Percentiles rank a stretch among this genome's conserved stretches.
These are phyloP conservation scores for Cladosporium velox DNA, from an alignment of 2,329 filamentous ascomycete genomes.

Conservation along the genomic window DNA sequence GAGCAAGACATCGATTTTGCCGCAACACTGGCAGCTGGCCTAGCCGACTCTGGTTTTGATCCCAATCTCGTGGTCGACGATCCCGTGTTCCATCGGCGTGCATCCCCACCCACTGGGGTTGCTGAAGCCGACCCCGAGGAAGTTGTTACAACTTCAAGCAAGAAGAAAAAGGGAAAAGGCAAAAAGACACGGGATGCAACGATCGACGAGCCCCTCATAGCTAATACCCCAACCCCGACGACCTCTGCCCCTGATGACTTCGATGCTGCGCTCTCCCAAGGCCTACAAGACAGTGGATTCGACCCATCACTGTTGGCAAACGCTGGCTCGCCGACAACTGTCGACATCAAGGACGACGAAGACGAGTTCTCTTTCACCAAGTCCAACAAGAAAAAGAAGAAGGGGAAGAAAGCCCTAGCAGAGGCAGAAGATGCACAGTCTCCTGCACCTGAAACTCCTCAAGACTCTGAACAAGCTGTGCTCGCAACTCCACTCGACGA, in stretches of 20 bases:
- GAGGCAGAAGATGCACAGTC: neutral
- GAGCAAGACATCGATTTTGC: slow-evolving; percentile 49
- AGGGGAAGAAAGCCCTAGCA: slow-evolving; percentile 29
- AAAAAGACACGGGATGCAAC: neutral
- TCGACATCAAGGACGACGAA: slow-evolving; percentile 29
- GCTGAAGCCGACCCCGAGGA: slow-evolving; percentile 40
- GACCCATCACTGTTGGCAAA: slow-evolving; percentile 41
- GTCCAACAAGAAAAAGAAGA: slow-evolving; percentile 50
- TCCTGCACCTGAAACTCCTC: neutral
- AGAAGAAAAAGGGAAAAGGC: slow-evolving; percentile 31
- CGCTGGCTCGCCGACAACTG: slow-evolving; percentile 38
- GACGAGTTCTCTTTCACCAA: slow-evolving; percentile 39
- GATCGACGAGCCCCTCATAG: neutral
- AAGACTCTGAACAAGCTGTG: neutral
- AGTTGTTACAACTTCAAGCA: slow-evolving; percentile 31
- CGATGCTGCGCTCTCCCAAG: slow-evolving; percentile 40
- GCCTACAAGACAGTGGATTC: slow-evolving; percentile 38
- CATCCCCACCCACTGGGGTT: slow-evolving; percentile 35
- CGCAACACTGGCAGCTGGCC: slow-evolving; percentile 49
- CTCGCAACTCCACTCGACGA: neutral
- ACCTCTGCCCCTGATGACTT: slow-evolving; percentile 33
- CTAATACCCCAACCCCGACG: slow-evolving; percentile 6
- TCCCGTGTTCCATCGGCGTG: slow-evolving; percentile 38
- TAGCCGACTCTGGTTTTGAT: slow-evolving; percentile 51
- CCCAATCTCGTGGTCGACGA: slow-evolving; percentile 48